phyloP scores from a whole-genome alignment of 2,329 filamentous ascomycete species.

The Microsporum ferrugineum region DNA sequence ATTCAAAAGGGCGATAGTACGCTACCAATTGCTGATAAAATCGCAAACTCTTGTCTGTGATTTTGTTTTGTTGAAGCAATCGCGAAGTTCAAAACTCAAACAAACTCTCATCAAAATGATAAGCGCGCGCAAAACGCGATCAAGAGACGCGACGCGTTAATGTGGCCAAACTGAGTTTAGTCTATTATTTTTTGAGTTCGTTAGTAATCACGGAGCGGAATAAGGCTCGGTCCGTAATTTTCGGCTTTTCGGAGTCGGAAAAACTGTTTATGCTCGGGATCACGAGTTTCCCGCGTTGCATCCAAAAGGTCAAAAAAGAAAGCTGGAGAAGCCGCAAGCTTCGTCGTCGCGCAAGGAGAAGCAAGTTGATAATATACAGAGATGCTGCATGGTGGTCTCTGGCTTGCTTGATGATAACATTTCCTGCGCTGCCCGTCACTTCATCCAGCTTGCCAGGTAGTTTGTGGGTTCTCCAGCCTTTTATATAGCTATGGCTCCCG shows the following conservation, averaged over 20 bases:
- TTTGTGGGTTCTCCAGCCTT: not conserved
- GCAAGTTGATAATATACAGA: not conserved
- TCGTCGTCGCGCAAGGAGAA: not conserved
- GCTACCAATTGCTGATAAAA: not conserved
- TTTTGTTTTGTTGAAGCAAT: not conserved
- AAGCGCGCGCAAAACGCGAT: not conserved
- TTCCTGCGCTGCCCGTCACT: not conserved
- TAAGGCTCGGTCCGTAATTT: conserved; percentile 23
- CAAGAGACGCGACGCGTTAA: conserved; percentile 12
- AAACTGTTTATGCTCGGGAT: conserved; percentile 3
- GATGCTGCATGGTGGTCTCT: not conserved
- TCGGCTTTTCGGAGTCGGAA: conserved; percentile 14
- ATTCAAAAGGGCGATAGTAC: not conserved
- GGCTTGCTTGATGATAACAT: not conserved
- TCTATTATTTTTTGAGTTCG: not conserved
- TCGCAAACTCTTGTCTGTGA: not conserved
- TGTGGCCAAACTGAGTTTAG: conserved; percentile 10
- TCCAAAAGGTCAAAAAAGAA: not conserved
- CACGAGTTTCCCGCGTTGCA: conserved; percentile 3
- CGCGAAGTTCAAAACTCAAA: not conserved
- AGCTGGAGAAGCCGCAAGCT: not conserved
- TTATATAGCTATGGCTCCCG: conserved; percentile 28
- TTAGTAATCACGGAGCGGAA: conserved; percentile 21
- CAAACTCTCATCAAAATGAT: not conserved
- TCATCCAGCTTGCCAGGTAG: not conserved